A percentile compares a stretch with the other conserved stretches of the same genome.
Conservation (phyloP, 2,329 filamentous ascomycete species). For the Calonectria crousiana region DNA sequence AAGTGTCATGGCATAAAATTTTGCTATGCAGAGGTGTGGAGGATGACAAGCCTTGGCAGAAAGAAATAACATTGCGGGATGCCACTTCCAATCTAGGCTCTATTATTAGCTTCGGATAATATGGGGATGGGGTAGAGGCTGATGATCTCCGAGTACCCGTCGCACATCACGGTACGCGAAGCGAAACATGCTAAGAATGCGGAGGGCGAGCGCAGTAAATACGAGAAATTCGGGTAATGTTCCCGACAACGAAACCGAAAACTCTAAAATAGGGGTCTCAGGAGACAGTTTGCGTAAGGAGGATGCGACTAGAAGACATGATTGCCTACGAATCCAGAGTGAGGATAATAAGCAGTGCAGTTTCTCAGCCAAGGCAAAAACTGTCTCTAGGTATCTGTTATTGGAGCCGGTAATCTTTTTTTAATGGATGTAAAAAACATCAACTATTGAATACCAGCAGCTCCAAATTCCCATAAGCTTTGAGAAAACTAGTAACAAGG, state of each 20-base stretch:
- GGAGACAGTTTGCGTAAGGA: background rate
- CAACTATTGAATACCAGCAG: too few relatives aligned
- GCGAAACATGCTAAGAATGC: background rate
- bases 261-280: background rate
- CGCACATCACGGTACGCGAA: background rate
- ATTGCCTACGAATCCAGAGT: background rate
- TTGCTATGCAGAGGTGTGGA: too few relatives aligned
- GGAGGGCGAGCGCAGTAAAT: background rate
- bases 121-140: background rate
- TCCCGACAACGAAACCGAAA: background rate
- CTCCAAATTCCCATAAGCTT: too few relatives aligned
- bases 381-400: too few relatives aligned
- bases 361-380: too few relatives aligned
- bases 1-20: too few relatives aligned
- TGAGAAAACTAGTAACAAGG: too few relatives aligned
- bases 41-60: too few relatives aligned
- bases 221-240: background rate
- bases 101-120: background rate
- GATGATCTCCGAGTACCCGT: too few relatives aligned
- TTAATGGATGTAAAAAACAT: background rate
- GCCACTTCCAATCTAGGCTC: background rate
- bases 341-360: background rate
- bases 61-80: background rate
- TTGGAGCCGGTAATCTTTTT: too few relatives aligned
- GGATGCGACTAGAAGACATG: background rate